Evolutionary conservation across 441 rosid species (phyloP), one percentile per base, ranked within the genome.

Genomic region (Eruca vesicaria): DNA sequence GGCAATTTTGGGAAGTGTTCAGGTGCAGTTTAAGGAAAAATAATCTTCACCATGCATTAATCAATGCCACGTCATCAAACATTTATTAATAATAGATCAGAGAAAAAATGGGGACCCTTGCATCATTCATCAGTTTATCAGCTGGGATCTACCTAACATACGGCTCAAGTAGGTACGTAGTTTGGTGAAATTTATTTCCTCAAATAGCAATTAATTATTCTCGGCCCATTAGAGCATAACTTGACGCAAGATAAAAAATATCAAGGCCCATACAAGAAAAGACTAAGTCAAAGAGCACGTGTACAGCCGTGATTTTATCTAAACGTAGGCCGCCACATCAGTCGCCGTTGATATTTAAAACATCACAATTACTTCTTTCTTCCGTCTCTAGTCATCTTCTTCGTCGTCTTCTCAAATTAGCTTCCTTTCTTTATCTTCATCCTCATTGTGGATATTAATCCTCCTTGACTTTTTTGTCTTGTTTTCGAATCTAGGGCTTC

Each of bases 241-340:
- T 9, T 21, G 12, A n/a, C 28, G 7, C 7, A 57, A 3, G 12
- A 11, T 2, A 7, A 0, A 31, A 41, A 41, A 41, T 41, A 62
- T 63, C 26, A 29, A 64, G 33, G 71, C 75, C 66, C 75, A 56
- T 41, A 41, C 8, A 1, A 33, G 36, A 33, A 63, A 76, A 56
- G 62, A 57, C 70, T 36, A 4, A 36, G 2, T 4, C 23, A 32
- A n/a, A 48, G 19, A 61, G 73, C 66, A 72, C 84, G 80, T 76
- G 83, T 52, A 66, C 80, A 78, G 14, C 26, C 7, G 6, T 1
- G 77, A 81, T 75, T 36, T 8, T 20, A n/a, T 69, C 36, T 35
- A 21, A n/a, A 33, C 21, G 38, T 7, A 33, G 11, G 38, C 38
- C 38, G 38, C 11, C 38, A 66, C 76, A 45, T 67, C 52, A 60